Percentiles rank a stretch among this genome's conserved stretches.
phyloP scores from a whole-genome alignment of 1,284 basidiomycete genomes.

The Trichosporon sp. region DNA sequence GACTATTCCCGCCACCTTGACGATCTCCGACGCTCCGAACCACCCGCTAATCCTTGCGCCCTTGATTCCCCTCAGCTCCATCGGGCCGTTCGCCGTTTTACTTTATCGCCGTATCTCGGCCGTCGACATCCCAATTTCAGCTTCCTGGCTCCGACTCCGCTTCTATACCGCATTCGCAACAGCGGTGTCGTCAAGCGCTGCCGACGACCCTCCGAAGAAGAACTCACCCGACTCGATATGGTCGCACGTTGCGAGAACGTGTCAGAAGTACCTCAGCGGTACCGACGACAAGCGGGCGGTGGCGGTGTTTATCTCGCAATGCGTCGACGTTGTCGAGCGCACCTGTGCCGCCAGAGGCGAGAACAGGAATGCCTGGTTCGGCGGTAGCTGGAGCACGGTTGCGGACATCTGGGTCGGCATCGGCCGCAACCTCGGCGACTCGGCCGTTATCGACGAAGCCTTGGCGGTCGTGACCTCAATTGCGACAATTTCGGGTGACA shows the following conservation, averaged over 20 bases:
- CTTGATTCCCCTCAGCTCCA: neutral
- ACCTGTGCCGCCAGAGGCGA: conserved; percentile 22
- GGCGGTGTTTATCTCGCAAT: conserved; percentile 18
- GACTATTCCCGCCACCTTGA: conserved; percentile 3
- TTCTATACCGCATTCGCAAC: conserved; percentile 8
- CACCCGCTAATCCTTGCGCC: conserved; percentile 16
- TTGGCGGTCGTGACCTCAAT: conserved; percentile 20
- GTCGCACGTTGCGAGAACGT: conserved; percentile 15
- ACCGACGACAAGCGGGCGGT: conserved; percentile 18
- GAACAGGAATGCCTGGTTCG: conserved; percentile 23
- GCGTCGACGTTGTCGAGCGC: conserved; percentile 27
- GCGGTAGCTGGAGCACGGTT: conserved; percentile 30
- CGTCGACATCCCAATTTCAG: neutral
- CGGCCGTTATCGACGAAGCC: conserved; percentile 31
- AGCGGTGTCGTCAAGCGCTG: neutral
- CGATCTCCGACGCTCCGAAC: neutral
- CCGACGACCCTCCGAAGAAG: neutral
- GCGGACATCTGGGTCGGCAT: conserved; percentile 45
- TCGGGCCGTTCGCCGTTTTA: conserved; percentile 6
- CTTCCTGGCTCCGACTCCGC: conserved; percentile 13
- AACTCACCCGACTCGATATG: conserved; percentile 14
- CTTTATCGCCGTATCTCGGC: conserved; percentile 11
- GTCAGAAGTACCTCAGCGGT: conserved; percentile 7
- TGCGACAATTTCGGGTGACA: conserved; percentile 3
- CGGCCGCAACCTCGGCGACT: conserved; percentile 35